Evolutionary conservation across 2,329 filamentous ascomycete genomes (phyloP).

Genomic region (Monilinia vaccinii-corymbosi): DNA sequence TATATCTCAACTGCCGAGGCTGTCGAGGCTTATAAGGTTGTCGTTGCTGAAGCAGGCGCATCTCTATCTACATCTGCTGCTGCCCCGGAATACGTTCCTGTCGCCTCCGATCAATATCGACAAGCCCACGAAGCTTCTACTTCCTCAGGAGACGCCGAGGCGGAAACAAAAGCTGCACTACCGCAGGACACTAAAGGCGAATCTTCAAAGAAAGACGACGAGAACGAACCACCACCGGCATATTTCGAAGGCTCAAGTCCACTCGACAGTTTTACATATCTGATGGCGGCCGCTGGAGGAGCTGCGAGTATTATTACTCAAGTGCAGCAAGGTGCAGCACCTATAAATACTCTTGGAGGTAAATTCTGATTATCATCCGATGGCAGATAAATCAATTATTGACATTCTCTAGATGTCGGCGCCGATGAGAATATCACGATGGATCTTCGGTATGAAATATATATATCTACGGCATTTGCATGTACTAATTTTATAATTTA

Average conservation of each 20-base stretch:
- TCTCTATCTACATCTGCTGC: slow-evolving; percentile 44
- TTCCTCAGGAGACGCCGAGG: slow-evolving; percentile 39
- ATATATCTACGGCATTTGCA: slow-evolving; percentile 8
- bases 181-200: slow-evolving; percentile 73
- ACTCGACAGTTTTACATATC: slow-evolving; percentile 83
- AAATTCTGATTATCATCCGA: slow-evolving; percentile 26
- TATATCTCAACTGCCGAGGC: slow-evolving; percentile 36
- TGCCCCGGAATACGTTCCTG: slow-evolving; percentile 47
- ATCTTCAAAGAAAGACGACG: slow-evolving; percentile 65
- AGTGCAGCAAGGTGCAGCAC: slow-evolving; percentile 82
- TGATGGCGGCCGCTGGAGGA: slow-evolving; percentile 96
- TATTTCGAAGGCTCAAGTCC: slow-evolving; percentile 94
- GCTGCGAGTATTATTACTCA: slow-evolving; percentile 98
- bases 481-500: slow-evolving; percentile 35
- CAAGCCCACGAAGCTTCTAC: slow-evolving; percentile 17
- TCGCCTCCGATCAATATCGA: slow-evolving; percentile 30
- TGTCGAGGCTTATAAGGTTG: slow-evolving; percentile 31
- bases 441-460: slow-evolving; percentile 69
- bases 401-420: slow-evolving; percentile 52
- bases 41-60: slow-evolving; percentile 31
- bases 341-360: slow-evolving; percentile 85
- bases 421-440: slow-evolving; percentile 92
- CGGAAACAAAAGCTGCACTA: slow-evolving; percentile 77
- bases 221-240: slow-evolving; percentile 87
- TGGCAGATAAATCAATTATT: slow-evolving; percentile 7